Base-by-base conservation (phyloP, 2,329 filamentous ascomycete genomes). In the Colletotrichum cereale region DNA sequence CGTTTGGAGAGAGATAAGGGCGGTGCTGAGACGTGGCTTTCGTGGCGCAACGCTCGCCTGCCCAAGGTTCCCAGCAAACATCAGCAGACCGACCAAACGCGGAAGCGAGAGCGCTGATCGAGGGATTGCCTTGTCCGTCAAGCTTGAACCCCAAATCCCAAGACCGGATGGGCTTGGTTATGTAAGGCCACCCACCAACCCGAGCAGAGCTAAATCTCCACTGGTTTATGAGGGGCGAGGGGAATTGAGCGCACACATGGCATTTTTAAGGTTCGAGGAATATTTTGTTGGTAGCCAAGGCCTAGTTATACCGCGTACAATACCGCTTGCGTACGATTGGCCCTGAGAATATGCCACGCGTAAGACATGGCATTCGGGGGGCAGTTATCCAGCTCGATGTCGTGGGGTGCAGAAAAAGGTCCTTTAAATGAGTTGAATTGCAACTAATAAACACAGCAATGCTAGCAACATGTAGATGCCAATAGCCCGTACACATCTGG, bases 401-500 rank as follows among this genome's bases (percentile, higher is more conserved):
- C 34, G n/a, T 26, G 29, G 21, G 29, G 24, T 11, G 42, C 58
- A 62, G 42, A 71, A 29, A 7, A 50, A 12, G 29, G 42, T 58
- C 40, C 40, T 34, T 47, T 31, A 52, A 52, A 26, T 68, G 24
- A 36, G 58, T 53, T 31, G 58, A 3, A 68, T 68, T 68, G 52
- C 44, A 12, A 68, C 68, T 68, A 68, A 63, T 62, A 71, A 64
- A 71, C 58, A 71, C 44, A 53, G 42, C 67, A 60, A 68, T 71
- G 68, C 68, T 64, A 62, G 58, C 57, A 68, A 60, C 29, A 62
- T 56, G 50, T 38, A 58, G 52, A 55, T 52, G n/a, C 36, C 24
- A 55, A 29, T 40, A 68, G 63, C 68, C 56, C 68, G 38, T 71
- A 71, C 58, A 71, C 29, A 71, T 71, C 68, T 71, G 68, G 68